Base-by-base conservation (phyloP, 1,284 basidiomycete species). In the Ganoderma meredithae region DNA sequence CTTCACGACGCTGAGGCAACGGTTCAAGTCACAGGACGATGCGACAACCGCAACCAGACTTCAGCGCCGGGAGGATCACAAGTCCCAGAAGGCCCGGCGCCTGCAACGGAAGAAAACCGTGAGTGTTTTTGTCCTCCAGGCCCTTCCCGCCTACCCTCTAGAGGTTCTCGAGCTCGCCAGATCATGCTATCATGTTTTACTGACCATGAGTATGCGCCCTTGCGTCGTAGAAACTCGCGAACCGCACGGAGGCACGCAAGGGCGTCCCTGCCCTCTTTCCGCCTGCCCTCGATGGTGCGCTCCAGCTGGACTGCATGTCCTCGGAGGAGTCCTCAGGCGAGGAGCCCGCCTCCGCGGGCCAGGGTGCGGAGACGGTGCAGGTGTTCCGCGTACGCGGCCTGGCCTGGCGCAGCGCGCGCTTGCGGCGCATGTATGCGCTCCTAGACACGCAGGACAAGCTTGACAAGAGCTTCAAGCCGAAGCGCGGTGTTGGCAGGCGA, bases 231-330 rank as follows among this genome's bases (percentile, higher is more conserved):
- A 93, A 93, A 84, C 83, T 93, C 44, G 83, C 78, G 62, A 87
- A 85, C 76, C 89, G 91, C 31, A 82, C 84, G 8, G 86, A 87
- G 31, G 82, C 85, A 33, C 85, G 91, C 27, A 80, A 86, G 71
- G 85, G 83, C 63, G 76, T 87, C 27, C 77, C 78, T 36, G 80
- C 75, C 0, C 90, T 90, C 68, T 83, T 87, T 63, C 86, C 91
- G 76, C 80, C 86, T 13, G 83, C 80, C 17, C 93, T 93, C 74
- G 89, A 92, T 72, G 85, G 86, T 19, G 90, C 91, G 9, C 79
- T 93, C 64, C 87, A 90, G 67, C 70, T 86, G 19, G 92, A 92
- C 59, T 93, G 91, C 76, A 92, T 93, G 88, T 93, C 91, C 19
- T 90, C 89, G 39, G 91, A 93, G 71, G 91, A 93, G 75, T 93